Base-by-base conservation (phyloP, 306 rosid genomes). In the Acacia acuminata region DNA sequence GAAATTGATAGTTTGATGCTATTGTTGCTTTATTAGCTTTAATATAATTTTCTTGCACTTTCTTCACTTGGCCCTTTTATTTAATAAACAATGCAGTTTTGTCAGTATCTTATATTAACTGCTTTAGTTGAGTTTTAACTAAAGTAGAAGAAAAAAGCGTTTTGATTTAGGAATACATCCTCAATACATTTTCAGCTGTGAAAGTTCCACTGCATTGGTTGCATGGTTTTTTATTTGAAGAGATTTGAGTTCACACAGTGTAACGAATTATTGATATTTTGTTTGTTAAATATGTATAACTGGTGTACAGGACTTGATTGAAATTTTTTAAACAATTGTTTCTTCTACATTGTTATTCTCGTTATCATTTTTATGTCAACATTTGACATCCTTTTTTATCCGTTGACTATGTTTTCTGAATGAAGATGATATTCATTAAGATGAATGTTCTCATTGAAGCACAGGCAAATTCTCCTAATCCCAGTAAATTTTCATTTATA, bases 391-490 rank as follows among this genome's bases (percentile, higher is more conserved):
- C n/a, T n/a, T n/a, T n/a, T n/a, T n/a, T n/a, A n/a, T n/a, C n/a
- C n/a, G n/a, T n/a, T n/a, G n/a, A n/a, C n/a, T n/a, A n/a, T n/a
- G n/a, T n/a, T n/a, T n/a, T n/a, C n/a, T n/a, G n/a, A n/a, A n/a
- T n/a, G n/a, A n/a, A n/a, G n/a, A n/a, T n/a, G n/a, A 32, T 36
- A n/a, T 78, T 55, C 55, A 45, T 44, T 42, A 79, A 45, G 71
- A 43, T 47, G 72, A 43, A 60, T 69, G 68, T 47, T 83, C n/a
- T 75, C 63, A 58, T 32, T 80, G 38, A 83, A 53, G 42, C 17
- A 25, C 87, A 93, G 98, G 97, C 94, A 66, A 91, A 88, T 82
- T 94, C 97, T 83, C 66, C 94, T 47, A 85, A 90, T 81, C 94
- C 97, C 20, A 88, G 77, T 83, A 85, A 84, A 8, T 94, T 94